Evolutionary conservation across 2,329 filamentous ascomycete genomes (phyloP), one percentile per base, ranked within the genome.

Genomic region (Rutstroemia sp.): DNA sequence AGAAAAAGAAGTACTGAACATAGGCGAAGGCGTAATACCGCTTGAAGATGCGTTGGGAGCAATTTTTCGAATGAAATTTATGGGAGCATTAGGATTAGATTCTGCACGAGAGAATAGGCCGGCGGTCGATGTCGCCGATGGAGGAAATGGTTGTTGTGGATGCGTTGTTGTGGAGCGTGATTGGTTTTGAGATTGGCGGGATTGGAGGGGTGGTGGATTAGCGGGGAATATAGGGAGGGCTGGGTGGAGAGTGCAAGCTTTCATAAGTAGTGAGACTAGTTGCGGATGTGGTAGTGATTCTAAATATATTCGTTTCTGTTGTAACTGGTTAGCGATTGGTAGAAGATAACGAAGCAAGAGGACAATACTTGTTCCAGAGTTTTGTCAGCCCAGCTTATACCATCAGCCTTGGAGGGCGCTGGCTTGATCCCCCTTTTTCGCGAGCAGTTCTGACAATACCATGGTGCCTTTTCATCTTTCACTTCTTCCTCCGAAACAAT

Each of bases 401-500:
- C 66, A 63, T 47, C 55, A 54, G 60, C 56, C 57, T 61, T 60
- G 60, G 56, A 58, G 52, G 48, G 60, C 39, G 69, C 72, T 17
- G 72, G 55, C 40, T 76, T 73, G 58, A 69, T 75, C 62, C 75
- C 74, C 50, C 71, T 75, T 69, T 75, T 80, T 48, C 67, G 72
- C 57, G 68, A 69, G 68, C 89, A 92, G 27, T 78, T 75, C 6
- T 73, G 72, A 66, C 89, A 94, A 66, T 83, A 81, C 88, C 89
- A 94, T 61, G 84, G 81, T 58, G 81, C 81, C 60, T 82, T 80
- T 60, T 83, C 76, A 58, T 88, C 79, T 38, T 78, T 77, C 48
- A 92, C 80, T 19, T 87, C 81, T 17, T 85, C 81, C 59, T 86
- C 80, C n/a, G 79, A 77, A 58, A 95, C 88, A 8, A 80, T 79